phyloP scores from a whole-genome alignment of 1,139 yeast species.

The Taiozyma sp. region DNA sequence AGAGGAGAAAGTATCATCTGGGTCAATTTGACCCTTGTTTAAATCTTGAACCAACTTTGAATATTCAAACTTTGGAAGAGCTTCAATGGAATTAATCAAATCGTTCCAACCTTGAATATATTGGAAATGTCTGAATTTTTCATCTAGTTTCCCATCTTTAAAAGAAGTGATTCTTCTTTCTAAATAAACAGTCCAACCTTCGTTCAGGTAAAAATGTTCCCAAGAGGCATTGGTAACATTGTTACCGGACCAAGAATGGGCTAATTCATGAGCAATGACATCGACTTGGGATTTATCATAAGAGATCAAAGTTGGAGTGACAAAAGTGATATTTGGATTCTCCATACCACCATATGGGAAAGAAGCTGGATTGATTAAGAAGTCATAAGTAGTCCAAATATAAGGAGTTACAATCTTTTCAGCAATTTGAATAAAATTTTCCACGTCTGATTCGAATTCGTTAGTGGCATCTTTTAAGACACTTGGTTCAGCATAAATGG shows the following conservation, averaged over 20 bases:
- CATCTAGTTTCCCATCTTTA: slow-evolving; percentile 56
- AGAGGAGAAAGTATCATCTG: slow-evolving; percentile 83
- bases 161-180: slow-evolving; percentile 66
- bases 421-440: slow-evolving; percentile 74
- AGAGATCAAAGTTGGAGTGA: slow-evolving; percentile 83
- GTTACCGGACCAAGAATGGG: slow-evolving; percentile 92
- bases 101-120: slow-evolving; percentile 90
- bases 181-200: slow-evolving; percentile 93
- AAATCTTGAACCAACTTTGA: slow-evolving; percentile 67
- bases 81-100: slow-evolving; percentile 55
- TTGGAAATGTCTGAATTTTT: slow-evolving; percentile 74
- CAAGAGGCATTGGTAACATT: slow-evolving; percentile 85
- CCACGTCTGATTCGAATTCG: slow-evolving; percentile 79
- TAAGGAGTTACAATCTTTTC: slow-evolving; percentile 74
- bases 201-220: slow-evolving; percentile 94
- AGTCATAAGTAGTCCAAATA: slow-evolving; percentile 83
- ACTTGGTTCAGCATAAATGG: slow-evolving; percentile 73
- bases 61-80: slow-evolving; percentile 48
- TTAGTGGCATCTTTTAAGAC: slow-evolving; percentile 62
- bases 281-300: slow-evolving; percentile 85
- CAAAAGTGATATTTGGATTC: slow-evolving; percentile 86
- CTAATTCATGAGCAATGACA: slow-evolving; percentile 87
- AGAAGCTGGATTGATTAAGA: slow-evolving; percentile 71
- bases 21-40: slow-evolving; percentile 55
- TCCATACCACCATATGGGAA: slow-evolving; percentile 98